A percentile compares a stretch with the other conserved stretches of the same genome.
Conservation (phyloP, 148 eudicot genomes). For the Rheum nobile region DNA sequence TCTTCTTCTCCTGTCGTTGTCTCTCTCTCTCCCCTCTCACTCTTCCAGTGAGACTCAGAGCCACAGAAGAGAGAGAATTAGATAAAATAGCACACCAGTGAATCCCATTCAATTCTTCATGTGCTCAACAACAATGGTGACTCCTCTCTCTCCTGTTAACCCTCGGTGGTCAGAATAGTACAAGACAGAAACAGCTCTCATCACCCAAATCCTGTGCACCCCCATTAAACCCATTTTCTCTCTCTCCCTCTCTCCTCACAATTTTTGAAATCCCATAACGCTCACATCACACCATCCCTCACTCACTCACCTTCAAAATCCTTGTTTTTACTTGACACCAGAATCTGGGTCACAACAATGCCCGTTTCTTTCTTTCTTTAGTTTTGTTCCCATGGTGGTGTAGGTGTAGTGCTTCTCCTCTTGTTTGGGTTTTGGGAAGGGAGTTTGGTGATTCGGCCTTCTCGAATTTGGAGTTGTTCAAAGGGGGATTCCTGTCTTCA, state of each 20-base stretch:
- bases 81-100: constrained; percentile 1
- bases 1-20: neutral
- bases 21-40: neutral
- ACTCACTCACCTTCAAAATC: neutral
- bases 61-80: constrained; percentile 6
- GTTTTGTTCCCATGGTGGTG: neutral
- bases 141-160: neutral
- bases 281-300: neutral
- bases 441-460: neutral
- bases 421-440: constrained; percentile 1
- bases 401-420: neutral
- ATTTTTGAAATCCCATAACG: neutral
- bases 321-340: neutral
- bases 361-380: neutral
- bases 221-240: neutral
- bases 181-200: neutral
- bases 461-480: neutral
- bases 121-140: neutral
- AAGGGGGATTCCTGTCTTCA: neutral
- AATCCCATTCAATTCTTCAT: neutral
- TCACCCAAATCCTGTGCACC: constrained; percentile 9
- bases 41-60: constrained; percentile 7
- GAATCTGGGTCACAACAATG: neutral
- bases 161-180: neutral
- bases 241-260: neutral